These are phyloP conservation scores for Apiotrichum sp. DNA, from an alignment of 1,284 basidiomycete species.

Conservation along the genomic window DNA sequence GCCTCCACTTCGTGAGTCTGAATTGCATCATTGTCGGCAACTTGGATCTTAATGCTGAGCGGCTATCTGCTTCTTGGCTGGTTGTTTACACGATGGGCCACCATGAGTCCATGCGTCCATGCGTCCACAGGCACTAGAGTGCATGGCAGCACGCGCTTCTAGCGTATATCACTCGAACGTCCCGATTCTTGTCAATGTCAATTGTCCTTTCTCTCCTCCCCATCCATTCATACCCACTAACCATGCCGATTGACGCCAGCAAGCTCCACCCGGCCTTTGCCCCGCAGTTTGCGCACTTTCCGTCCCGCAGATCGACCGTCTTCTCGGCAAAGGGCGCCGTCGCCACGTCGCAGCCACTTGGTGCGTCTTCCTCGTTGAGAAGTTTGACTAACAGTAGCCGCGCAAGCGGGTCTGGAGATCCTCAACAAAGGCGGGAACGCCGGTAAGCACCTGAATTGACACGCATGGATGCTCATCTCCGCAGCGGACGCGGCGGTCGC, in stretches of 20 bases:
- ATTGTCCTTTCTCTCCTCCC: not conserved
- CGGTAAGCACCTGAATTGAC: constrained; percentile 32
- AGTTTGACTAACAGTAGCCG: constrained; percentile 44
- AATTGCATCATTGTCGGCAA: too few species aligned
- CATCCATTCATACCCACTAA: constrained; percentile 1
- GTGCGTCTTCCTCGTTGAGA: not conserved
- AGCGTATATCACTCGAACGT: too few species aligned
- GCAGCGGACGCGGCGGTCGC: constrained; percentile 68
- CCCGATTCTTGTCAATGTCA: too few species aligned
- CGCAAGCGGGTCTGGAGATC: constrained; percentile 77
- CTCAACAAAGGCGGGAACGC: constrained; percentile 82
- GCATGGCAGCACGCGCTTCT: too few species aligned
- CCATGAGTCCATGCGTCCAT: too few species aligned
- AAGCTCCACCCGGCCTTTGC: constrained; percentile 37
- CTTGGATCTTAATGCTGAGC: too few species aligned
- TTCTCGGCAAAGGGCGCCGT: constrained; percentile 77
- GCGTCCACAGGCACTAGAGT: too few species aligned
- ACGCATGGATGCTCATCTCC: not conserved
- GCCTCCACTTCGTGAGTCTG: not conserved
- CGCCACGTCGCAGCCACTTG: constrained; percentile 79
- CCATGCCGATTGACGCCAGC: constrained; percentile 35
- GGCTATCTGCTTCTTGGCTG: too few species aligned
- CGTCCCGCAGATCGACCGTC: constrained; percentile 25
- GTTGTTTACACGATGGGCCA: too few species aligned
- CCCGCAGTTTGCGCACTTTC: constrained; percentile 39